A percentile compares a stretch with the other conserved stretches of the same genome.
These are phyloP conservation scores for Tuber microsphaerosporum DNA, from an alignment of 495 filamentous ascomycete species.

Conservation along the genomic window DNA sequence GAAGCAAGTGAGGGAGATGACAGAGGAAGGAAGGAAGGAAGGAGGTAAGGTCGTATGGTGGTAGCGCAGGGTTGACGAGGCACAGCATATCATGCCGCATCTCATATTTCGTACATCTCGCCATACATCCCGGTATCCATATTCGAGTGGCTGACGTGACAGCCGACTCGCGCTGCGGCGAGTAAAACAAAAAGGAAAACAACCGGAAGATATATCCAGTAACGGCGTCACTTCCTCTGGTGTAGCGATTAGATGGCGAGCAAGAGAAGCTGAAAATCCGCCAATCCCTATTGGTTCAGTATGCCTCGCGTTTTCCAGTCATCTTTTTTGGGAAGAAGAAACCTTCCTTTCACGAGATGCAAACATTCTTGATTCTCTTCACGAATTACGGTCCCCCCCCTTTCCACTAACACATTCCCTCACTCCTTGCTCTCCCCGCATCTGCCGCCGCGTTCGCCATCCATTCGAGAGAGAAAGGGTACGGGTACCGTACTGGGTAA, in stretches of 20 bases:
- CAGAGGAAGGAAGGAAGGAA: background rate
- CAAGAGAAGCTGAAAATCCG: background rate
- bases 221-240: background rate
- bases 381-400: background rate
- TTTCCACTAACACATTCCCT: background rate
- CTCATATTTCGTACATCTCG: constrained; percentile 2
- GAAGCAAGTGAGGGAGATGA: background rate
- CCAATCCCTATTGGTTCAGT: background rate
- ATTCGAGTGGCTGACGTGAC: background rate
- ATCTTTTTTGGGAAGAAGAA: background rate
- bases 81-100: background rate
- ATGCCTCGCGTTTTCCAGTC: background rate
- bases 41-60: background rate
- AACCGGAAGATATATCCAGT: background rate
- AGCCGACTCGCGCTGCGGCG: constrained; percentile 1
- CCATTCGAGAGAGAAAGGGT: background rate
- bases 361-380: background rate
- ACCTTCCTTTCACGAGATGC: background rate
- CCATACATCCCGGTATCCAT: background rate
- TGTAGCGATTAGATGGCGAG: background rate
- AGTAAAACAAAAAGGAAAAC: background rate
- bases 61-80: background rate
- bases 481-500: background rate
- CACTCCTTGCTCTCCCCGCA: background rate
- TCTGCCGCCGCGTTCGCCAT: background rate